Evolutionary conservation across 305 asterid genomes (phyloP).

Genomic region (Ilex paraguariensis): DNA sequence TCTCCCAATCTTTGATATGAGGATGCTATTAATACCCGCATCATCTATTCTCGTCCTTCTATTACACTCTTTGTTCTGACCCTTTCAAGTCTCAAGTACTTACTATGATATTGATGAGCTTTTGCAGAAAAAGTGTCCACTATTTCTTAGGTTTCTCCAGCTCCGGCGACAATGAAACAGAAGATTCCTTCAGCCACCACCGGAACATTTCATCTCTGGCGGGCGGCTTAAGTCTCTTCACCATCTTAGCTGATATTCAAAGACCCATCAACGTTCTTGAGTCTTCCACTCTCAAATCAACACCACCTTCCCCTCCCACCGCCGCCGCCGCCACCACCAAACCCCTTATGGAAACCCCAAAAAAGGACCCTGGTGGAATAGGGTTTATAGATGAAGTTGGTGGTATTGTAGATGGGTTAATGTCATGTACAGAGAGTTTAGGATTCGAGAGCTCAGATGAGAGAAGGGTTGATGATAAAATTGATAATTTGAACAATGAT

Average conservation of each 20-base stretch:
- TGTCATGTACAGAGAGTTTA: constrained; percentile 35
- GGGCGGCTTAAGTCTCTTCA: neutral
- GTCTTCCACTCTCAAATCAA: neutral
- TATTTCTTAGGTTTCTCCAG: constrained; percentile 3
- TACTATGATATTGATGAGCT: neutral
- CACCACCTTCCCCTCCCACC: neutral
- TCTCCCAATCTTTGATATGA: constrained; percentile 14
- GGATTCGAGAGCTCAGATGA: constrained; percentile 39
- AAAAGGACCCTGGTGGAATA: constrained; percentile 22
- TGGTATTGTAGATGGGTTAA: constrained; percentile 29
- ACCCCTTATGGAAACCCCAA: neutral
- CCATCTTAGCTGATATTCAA: neutral
- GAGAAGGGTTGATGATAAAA: constrained; percentile 18
- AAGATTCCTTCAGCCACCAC: constrained; percentile 4
- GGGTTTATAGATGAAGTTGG: constrained; percentile 29
- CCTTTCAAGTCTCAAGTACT: no score
- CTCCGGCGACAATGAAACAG: constrained; percentile 10
- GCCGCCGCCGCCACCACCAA: neutral
- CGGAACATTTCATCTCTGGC: neutral
- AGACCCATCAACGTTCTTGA: neutral
- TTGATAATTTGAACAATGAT: constrained; percentile 9
- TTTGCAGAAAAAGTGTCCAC: constrained; percentile 12
- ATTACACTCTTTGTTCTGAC: neutral
- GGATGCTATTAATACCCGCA: constrained; percentile 21
- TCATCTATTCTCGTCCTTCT: constrained; percentile 8